A percentile compares a stretch with the other conserved stretches of the same genome.
These are phyloP conservation scores for Cystofilobasidium capitatum DNA, from an alignment of 768 basidiomycete genomes.

Conservation along the genomic window DNA sequence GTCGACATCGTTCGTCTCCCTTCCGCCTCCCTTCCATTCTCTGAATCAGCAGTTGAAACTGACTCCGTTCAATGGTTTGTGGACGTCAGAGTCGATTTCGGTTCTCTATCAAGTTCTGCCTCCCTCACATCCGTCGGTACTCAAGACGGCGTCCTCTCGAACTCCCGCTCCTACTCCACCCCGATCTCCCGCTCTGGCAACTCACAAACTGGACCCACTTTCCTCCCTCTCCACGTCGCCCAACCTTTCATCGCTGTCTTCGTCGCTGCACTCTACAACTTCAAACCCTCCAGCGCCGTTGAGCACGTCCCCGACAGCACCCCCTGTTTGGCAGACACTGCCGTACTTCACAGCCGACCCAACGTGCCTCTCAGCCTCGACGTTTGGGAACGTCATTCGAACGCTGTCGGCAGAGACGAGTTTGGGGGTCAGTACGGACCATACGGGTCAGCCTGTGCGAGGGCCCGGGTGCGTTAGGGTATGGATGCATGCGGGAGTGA, in stretches of 20 bases:
- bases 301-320: not conserved
- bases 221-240: not conserved
- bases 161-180: not conserved
- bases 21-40: not conserved
- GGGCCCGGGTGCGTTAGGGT: not conserved
- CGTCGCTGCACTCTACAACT: not conserved
- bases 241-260: not conserved
- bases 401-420: not conserved
- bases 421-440: not conserved
- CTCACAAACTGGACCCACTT: not conserved
- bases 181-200: not conserved
- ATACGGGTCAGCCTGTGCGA: not conserved
- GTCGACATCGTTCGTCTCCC: constrained; percentile 8
- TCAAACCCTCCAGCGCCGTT: not conserved
- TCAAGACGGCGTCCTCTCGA: not conserved
- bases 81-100: constrained; percentile 16
- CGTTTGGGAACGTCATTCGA: not conserved
- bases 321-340: constrained; percentile 3
- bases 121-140: not conserved
- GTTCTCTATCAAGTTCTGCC: constrained; percentile 22
- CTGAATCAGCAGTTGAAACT: not conserved
- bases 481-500: constrained; percentile 23
- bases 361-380: not conserved
- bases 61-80: not conserved
- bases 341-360: constrained; percentile 4